phyloP scores from a whole-genome alignment of 192 early-diverging fungal species.

The Pilobolus umbonatus region DNA sequence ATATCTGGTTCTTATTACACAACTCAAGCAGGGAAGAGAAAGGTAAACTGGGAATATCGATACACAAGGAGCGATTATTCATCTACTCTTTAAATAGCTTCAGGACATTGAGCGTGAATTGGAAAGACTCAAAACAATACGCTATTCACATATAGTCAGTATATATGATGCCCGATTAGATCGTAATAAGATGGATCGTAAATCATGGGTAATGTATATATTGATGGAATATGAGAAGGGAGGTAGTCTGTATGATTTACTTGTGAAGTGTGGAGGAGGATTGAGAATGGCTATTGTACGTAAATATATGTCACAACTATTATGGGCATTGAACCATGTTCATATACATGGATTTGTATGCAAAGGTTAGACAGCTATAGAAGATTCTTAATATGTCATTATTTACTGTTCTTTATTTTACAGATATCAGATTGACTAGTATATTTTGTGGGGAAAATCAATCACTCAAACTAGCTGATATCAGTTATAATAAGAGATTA shows the following conservation, averaged over 20 bases:
- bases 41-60: no score
- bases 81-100: slow-evolving; percentile 20
- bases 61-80: not conserved
- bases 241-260: slow-evolving; percentile 56
- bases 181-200: slow-evolving; percentile 16
- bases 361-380: slow-evolving; percentile 36
- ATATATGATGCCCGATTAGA: slow-evolving; percentile 57
- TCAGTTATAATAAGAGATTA: slow-evolving; percentile 60
- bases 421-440: slow-evolving; percentile 41
- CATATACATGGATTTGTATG: slow-evolving; percentile 65
- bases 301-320: slow-evolving; percentile 62
- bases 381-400: not conserved
- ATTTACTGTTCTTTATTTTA: slow-evolving; percentile 26
- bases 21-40: slow-evolving; percentile 49
- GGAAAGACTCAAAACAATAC: slow-evolving; percentile 49
- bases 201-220: slow-evolving; percentile 41
- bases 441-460: slow-evolving; percentile 40
- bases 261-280: slow-evolving; percentile 60
- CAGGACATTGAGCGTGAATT: slow-evolving; percentile 57
- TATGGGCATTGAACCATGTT: slow-evolving; percentile 57
- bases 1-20: slow-evolving; percentile 42
- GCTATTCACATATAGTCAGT: slow-evolving; percentile 54
- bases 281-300: slow-evolving; percentile 41
- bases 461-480: slow-evolving; percentile 60
- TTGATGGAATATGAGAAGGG: slow-evolving; percentile 47